Evolutionary conservation across 2,329 filamentous ascomycete genomes (phyloP).

Genomic region (Myriosclerotinia scirpicola): DNA sequence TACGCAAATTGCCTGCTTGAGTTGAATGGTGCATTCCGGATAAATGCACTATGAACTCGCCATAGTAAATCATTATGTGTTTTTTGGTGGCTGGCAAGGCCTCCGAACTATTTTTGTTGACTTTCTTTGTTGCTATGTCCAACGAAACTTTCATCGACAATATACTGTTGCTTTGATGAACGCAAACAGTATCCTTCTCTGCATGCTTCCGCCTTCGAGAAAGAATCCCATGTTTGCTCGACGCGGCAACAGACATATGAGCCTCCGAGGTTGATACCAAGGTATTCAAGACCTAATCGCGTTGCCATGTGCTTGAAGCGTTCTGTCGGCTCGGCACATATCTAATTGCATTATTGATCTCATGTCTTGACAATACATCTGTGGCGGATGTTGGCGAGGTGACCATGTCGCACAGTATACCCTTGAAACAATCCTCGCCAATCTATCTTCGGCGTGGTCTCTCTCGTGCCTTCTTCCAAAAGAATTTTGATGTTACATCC

Average conservation of each 20-base stretch:
- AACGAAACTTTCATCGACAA: too few relatives aligned
- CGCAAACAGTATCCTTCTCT: background rate
- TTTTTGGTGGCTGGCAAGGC: background rate
- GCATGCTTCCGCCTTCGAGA: constrained; percentile 9
- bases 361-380: background rate
- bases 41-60: background rate
- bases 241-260: background rate
- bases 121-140: background rate
- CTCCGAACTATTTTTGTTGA: background rate
- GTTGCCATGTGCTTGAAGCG: constrained; percentile 2
- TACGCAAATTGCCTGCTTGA: too few relatives aligned
- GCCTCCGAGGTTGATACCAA: background rate
- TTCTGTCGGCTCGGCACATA: background rate
- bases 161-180: background rate
- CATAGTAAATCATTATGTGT: too few relatives aligned
- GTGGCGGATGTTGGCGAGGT: constrained; percentile 4
- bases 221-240: background rate
- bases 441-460: background rate
- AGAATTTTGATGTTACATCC: background rate
- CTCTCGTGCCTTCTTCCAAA: background rate
- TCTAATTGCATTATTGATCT: background rate
- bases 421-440: constrained; percentile 7
- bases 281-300: background rate
- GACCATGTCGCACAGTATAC: background rate
- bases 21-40: too few relatives aligned